A percentile compares a stretch with the other conserved stretches of the same genome.
Evolutionary conservation across 352 stramenopile genomes (phyloP).

Genomic region (Elongisporangium undulatum): DNA sequence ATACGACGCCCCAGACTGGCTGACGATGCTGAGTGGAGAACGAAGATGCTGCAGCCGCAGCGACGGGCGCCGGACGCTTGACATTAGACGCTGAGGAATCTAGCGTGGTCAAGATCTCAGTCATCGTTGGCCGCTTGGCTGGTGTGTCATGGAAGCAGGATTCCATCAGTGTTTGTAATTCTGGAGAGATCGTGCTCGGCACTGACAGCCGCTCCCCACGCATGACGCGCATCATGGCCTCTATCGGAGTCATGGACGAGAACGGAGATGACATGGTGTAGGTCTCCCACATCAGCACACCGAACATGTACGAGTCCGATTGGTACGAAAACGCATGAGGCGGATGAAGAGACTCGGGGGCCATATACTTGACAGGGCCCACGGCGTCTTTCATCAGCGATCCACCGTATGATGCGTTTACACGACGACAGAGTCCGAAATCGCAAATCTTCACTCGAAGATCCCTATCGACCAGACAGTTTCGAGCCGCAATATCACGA

Average conservation of each 20-base stretch:
- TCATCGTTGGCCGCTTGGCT: constrained; percentile 58
- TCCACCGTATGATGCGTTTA: constrained; percentile 41
- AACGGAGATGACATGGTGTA: constrained; percentile 56
- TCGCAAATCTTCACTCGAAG: constrained; percentile 75
- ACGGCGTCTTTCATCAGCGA: constrained; percentile 64
- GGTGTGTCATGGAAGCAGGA: constrained; percentile 67
- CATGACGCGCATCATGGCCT: constrained; percentile 63
- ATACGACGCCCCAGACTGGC: not conserved
- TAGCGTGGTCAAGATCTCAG: constrained; percentile 50
- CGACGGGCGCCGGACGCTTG: not conserved
- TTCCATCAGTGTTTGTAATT: constrained; percentile 55
- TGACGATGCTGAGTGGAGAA: not conserved
- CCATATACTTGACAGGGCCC: constrained; percentile 82
- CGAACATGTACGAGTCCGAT: constrained; percentile 82
- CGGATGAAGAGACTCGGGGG: constrained; percentile 69
- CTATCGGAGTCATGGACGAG: constrained; percentile 39
- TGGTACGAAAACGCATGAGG: constrained; percentile 73
- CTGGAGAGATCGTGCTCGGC: constrained; percentile 32
- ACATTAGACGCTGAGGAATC: constrained; percentile 19
- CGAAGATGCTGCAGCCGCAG: not conserved
- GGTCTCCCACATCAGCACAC: constrained; percentile 82
- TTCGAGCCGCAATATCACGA: constrained; percentile 61
- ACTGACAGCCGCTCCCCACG: constrained; percentile 54
- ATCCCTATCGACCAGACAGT: constrained; percentile 57
- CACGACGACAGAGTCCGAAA: constrained; percentile 70